These are phyloP conservation scores for Ceratopteris richardii DNA, from an alignment of 75 land plant species.

Conservation along the genomic window DNA sequence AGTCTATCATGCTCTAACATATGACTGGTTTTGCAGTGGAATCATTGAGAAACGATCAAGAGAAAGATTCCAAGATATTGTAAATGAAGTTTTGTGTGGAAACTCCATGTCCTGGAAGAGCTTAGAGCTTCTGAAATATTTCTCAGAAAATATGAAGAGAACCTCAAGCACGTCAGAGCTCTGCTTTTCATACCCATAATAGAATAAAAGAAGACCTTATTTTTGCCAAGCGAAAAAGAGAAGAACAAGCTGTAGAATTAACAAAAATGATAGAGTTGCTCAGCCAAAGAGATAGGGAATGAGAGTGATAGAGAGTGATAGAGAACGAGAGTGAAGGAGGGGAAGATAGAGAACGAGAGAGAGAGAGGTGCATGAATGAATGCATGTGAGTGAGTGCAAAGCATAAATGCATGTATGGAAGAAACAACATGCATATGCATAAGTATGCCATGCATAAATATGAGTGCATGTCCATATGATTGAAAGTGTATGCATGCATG, in stretches of 20 bases:
- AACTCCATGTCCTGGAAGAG: too few relatives aligned
- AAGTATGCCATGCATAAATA: too few relatives aligned
- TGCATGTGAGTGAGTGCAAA: too few relatives aligned
- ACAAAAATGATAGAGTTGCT: constrained; percentile 30
- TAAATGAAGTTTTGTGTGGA: constrained; percentile 82
- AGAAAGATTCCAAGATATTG: constrained; percentile 69
- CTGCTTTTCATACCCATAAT: constrained; percentile 27
- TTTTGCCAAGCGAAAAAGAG: constrained; percentile 24
- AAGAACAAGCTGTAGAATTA: constrained; percentile 33
- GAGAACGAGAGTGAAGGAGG: too few relatives aligned
- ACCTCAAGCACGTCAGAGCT: constrained; percentile 41
- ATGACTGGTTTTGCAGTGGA: constrained; percentile 97
- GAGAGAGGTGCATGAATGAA: too few relatives aligned
- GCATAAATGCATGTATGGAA: too few relatives aligned
- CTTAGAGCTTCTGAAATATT: constrained; percentile 51
- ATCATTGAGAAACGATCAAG: constrained; percentile 83
- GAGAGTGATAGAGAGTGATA: too few relatives aligned
- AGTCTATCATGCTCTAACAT: constrained; percentile 73
- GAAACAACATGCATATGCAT: too few relatives aligned
- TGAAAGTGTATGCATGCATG: too few relatives aligned
- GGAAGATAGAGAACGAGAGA: too few relatives aligned
- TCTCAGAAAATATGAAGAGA: constrained; percentile 33
- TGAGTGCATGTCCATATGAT: too few relatives aligned
- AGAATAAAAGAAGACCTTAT: constrained; percentile 44
- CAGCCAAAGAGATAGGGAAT: constrained; percentile 27